Evolutionary conservation across 495 filamentous ascomycete species (phyloP).

Genomic region (Aspergillus saccharolyticus): DNA sequence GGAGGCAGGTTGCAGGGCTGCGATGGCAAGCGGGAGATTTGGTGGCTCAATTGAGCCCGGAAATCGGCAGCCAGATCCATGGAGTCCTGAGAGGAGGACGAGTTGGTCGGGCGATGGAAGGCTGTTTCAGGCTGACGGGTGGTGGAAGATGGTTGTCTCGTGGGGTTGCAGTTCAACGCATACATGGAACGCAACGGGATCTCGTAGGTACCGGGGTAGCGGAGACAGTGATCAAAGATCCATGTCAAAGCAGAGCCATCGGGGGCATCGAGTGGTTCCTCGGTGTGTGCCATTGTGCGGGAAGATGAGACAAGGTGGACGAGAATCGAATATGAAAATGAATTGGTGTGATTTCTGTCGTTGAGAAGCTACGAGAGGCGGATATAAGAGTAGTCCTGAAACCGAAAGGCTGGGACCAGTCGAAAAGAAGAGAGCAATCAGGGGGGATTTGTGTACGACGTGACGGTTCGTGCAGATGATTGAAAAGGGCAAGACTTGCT

Average conservation of each 20-base stretch:
- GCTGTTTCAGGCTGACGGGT: slow-evolving; percentile 28
- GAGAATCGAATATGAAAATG: not conserved
- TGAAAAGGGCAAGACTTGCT: slow-evolving; percentile 17
- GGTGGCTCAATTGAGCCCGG: slow-evolving; percentile 54
- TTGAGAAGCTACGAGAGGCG: slow-evolving; percentile 1
- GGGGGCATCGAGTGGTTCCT: slow-evolving; percentile 21
- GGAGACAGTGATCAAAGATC: slow-evolving; percentile 66
- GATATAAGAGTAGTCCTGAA: slow-evolving; percentile 15
- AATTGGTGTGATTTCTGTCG: not conserved
- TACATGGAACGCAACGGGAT: slow-evolving; percentile 74
- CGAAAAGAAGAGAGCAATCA: slow-evolving; percentile 9
- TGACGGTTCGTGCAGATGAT: slow-evolving; percentile 21
- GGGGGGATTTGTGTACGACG: slow-evolving; percentile 19
- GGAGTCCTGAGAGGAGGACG: slow-evolving; percentile 31
- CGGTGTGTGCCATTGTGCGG: slow-evolving; percentile 22
- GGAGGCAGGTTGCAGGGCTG: slow-evolving; percentile 65
- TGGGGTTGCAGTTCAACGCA: slow-evolving; percentile 59
- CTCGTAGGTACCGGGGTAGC: slow-evolving; percentile 63
- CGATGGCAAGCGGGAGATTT: slow-evolving; percentile 57
- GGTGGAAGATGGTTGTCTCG: slow-evolving; percentile 33
- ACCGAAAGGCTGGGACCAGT: slow-evolving; percentile 6
- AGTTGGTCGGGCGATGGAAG: slow-evolving; percentile 33
- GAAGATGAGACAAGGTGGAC: not conserved
- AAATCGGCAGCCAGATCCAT: slow-evolving; percentile 54
- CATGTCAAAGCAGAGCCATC: slow-evolving; percentile 47